A percentile compares a stretch with the other conserved stretches of the same genome.
phyloP scores from a whole-genome alignment of 345 rosid species.

The Citrus mangshanensis region DNA sequence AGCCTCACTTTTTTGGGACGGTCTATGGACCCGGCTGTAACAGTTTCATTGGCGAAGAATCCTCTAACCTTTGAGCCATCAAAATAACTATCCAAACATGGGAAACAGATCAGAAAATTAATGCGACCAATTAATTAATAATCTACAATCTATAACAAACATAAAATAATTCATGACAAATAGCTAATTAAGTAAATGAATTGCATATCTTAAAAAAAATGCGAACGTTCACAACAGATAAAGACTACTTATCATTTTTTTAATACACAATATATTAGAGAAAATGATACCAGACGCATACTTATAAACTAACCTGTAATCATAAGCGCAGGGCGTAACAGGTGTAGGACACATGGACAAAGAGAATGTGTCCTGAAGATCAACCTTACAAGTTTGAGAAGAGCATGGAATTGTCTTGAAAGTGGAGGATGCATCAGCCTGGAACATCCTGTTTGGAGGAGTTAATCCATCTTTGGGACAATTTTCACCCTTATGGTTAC shows the following conservation, averaged over 20 bases:
- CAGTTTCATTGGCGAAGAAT: conserved; percentile 24
- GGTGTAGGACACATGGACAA: conserved; percentile 13
- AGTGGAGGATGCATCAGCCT: conserved; percentile 8
- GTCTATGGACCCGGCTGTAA: conserved; percentile 8
- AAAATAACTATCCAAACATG: conserved; percentile 10
- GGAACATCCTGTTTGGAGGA: conserved; percentile 8
- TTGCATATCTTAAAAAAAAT: too few relatives aligned
- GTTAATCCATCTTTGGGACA: neutral
- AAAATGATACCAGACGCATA: neutral
- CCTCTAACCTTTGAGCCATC: conserved; percentile 13
- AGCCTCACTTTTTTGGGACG: neutral
- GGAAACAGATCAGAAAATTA: too few relatives aligned
- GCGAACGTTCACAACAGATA: too few relatives aligned
- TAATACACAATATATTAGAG: too few relatives aligned
- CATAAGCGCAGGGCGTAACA: conserved; percentile 18
- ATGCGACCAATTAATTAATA: neutral
- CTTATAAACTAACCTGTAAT: conserved; percentile 16
- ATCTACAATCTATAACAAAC: neutral
- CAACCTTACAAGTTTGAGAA: conserved; percentile 2
- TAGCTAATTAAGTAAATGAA: too few relatives aligned
- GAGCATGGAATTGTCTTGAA: conserved; percentile 27
- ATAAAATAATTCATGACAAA: too few relatives aligned
- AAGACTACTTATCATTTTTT: too few relatives aligned
- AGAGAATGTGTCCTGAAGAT: neutral
- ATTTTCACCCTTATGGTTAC: conserved; percentile 9